A percentile compares a stretch with the other conserved stretches of the same genome.
These are phyloP conservation scores for Clavispora santaluciae DNA, from an alignment of 805 yeast species.

Conservation along the genomic window DNA sequence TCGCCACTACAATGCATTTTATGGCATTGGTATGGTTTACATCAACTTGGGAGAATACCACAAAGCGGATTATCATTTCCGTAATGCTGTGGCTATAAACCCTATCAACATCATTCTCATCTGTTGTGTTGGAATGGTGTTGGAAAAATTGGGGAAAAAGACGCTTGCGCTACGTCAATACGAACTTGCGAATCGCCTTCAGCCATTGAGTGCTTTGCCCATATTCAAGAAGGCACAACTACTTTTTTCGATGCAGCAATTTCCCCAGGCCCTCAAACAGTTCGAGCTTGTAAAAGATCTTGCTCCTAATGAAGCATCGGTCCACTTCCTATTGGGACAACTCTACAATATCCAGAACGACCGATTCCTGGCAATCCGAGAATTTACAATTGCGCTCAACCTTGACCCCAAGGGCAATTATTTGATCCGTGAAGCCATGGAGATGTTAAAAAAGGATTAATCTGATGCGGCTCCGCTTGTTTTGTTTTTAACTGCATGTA, in stretches of 20 bases:
- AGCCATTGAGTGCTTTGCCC: constrained; percentile 82
- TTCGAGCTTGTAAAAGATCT: constrained; percentile 67
- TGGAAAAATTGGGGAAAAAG: constrained; percentile 67
- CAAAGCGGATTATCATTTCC: constrained; percentile 80
- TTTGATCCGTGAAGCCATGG: constrained; percentile 79
- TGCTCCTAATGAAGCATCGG: constrained; percentile 94
- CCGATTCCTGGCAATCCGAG: constrained; percentile 72
- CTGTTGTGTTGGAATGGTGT: constrained; percentile 91
- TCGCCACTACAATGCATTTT: constrained; percentile 88
- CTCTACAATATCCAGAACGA: constrained; percentile 72
- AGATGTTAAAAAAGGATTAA: constrained; percentile 32
- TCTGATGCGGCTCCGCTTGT: background rate
- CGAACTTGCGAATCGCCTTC: constrained; percentile 75
- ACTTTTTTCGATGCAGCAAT: constrained; percentile 65
- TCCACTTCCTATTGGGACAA: constrained; percentile 85
- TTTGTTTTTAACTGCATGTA: background rate
- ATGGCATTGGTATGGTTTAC: constrained; percentile 93
- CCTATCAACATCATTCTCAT: constrained; percentile 85
- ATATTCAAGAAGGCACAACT: constrained; percentile 85
- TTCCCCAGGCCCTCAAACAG: constrained; percentile 65
- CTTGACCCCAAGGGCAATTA: constrained; percentile 91
- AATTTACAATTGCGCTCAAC: constrained; percentile 83
- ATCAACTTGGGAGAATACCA: constrained; percentile 79
- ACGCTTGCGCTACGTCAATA: constrained; percentile 77
- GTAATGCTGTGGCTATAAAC: constrained; percentile 82